Conservation (phyloP, 148 eudicot species). For the Vaccinium myrtillus region DNA sequence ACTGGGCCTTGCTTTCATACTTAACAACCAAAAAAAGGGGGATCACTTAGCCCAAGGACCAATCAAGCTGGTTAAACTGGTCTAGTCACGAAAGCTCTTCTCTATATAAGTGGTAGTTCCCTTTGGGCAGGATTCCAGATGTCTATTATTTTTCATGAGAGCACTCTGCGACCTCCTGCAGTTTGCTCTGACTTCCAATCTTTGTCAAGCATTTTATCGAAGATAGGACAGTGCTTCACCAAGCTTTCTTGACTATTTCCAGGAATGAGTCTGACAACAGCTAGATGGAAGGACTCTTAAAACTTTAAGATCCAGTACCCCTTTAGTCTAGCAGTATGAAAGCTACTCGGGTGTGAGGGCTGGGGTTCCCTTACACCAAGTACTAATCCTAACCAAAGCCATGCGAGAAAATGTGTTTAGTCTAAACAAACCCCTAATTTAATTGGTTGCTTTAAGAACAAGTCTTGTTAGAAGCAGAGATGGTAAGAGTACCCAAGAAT, state of each 20-base stretch:
- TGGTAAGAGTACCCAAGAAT: not conserved
- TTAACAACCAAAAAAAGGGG: not conserved
- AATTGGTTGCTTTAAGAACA: not conserved
- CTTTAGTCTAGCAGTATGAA: not conserved
- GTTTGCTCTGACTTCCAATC: not conserved
- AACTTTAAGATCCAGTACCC: not conserved
- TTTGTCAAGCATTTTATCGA: not conserved
- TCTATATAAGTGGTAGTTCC: not conserved
- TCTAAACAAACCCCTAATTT: not conserved
- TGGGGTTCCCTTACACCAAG: not conserved
- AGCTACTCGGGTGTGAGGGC: not conserved
- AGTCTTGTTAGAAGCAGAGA: not conserved
- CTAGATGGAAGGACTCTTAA: not conserved
- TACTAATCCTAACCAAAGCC: not conserved
- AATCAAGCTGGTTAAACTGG: not conserved
- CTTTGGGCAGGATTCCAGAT: not conserved
- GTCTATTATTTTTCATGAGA: not conserved
- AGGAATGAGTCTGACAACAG: not conserved
- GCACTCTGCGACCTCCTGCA: not conserved
- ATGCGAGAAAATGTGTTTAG: not conserved
- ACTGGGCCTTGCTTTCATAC: not conserved
- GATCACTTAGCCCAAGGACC: not conserved
- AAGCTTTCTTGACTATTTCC: not conserved
- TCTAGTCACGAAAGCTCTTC: not conserved
- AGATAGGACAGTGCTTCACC: not conserved